Percentiles rank a stretch among this genome's conserved stretches.
Evolutionary conservation across 352 stramenopile species (phyloP).

Genomic region (Aphanomyces stellatus): DNA sequence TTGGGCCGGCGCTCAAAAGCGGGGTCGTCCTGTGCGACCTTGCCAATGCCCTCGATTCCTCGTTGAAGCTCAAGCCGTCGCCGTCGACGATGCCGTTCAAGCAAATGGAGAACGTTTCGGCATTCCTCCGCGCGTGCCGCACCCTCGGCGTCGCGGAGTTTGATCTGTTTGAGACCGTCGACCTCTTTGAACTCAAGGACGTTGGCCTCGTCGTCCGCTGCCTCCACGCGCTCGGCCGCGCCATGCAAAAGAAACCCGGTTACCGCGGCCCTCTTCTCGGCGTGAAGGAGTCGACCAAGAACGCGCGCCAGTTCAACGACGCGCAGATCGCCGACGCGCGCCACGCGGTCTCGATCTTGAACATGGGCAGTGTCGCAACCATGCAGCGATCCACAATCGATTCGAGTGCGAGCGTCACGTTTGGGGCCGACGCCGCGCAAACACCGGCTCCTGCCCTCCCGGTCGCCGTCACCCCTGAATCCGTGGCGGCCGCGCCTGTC

Average conservation of each 20-base stretch:
- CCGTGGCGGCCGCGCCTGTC: background rate
- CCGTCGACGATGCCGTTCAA: conserved; percentile 89
- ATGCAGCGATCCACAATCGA: conserved; percentile 51
- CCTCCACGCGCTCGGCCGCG: conserved; percentile 60
- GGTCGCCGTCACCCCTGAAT: conserved; percentile 32
- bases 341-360: conserved; percentile 53
- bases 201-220: conserved; percentile 70
- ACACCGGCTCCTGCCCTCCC: conserved; percentile 38
- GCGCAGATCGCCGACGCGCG: conserved; percentile 55
- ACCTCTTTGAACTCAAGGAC: conserved; percentile 86
- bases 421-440: conserved; percentile 52
- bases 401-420: conserved; percentile 59
- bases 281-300: conserved; percentile 74
- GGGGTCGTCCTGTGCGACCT: conserved; percentile 78
- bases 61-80: conserved; percentile 53
- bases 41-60: conserved; percentile 71
- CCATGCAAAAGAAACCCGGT: conserved; percentile 59
- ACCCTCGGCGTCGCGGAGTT: conserved; percentile 83
- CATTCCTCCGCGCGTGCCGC: conserved; percentile 76
- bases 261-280: conserved; percentile 68
- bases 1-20: conserved; percentile 66
- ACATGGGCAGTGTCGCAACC: conserved; percentile 57
- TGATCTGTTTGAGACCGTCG: conserved; percentile 85
- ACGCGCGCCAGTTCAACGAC: conserved; percentile 57
- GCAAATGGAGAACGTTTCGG: conserved; percentile 88